Base-by-base conservation (phyloP, 108 stramenopile species). In the Cyclotella distinguenda region DNA sequence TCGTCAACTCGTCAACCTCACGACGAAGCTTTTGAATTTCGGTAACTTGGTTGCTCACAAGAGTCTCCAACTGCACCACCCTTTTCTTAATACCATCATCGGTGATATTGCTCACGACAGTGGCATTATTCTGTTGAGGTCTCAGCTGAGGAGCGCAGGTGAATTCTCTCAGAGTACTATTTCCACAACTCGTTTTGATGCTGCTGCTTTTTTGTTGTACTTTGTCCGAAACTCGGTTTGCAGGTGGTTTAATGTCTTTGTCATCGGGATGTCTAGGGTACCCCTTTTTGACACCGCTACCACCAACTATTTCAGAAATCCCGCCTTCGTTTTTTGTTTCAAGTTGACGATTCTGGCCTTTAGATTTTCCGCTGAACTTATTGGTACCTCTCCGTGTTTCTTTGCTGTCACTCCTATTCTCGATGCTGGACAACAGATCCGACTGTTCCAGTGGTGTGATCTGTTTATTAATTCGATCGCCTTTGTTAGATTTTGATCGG, bases 11-110 rank as follows among this genome's bases (percentile, higher is more conserved):
- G 13, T 76, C 72, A 44, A 82, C 79, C 50, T 85, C 82, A 19
- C 87, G 65, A 36, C 85, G 64, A 16, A 93, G 79, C 34, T 88
- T 83, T 49, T 80, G 82, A 23, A 93, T 78, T 45, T 87, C 86
- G 30, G 80, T 66, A 46, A 80, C 60, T 77, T 93, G 91, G 36
- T 61, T 72, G 15, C 87, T 79, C 12, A 90, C 86, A 23, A 93
- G 47, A 10, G 71, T 75, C 70, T 93, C 91, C 39, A 93, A 49
- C 64, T 86, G 85, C 9, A 82, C 66, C 5, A 93, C 73, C 44
- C 91, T 54, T 28, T 79, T 78, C 32, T 49, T 50, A 27, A 85
- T 44, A 6, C 50, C 46, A 21, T 80, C 79, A 18, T 43, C 45
- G 5, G 32, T 42, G 27, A 52, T 53, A 10, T 60, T 46, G 42